Percentiles rank a stretch among this genome's conserved stretches.
Evolutionary conservation across 192 early-diverging fungal species (phyloP).

Genomic region (Radiomyces spectabilis): DNA sequence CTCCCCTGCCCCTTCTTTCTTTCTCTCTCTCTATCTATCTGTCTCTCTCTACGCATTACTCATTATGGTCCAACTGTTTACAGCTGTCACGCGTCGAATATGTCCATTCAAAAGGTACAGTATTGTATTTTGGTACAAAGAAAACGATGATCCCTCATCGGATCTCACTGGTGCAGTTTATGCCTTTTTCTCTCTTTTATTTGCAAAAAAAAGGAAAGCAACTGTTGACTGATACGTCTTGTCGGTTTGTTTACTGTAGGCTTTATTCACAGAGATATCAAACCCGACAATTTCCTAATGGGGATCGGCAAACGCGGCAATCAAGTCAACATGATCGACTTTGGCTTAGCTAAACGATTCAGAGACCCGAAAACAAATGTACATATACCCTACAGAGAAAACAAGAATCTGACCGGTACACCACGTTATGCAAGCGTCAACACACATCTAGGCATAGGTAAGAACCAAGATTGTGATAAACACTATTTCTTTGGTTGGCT

Average conservation of each 20-base stretch:
- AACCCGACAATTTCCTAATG: slow-evolving; percentile 92
- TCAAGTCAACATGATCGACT: slow-evolving; percentile 88
- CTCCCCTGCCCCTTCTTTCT: slow-evolving; percentile 5
- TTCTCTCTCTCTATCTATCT: slow-evolving; percentile 5
- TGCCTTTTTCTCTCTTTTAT: neutral
- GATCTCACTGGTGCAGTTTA: neutral
- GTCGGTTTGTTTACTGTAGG: too few relatives aligned
- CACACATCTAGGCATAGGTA: slow-evolving; percentile 72
- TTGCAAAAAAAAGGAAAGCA: neutral
- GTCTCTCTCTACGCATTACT: too few relatives aligned
- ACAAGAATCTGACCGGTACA: slow-evolving; percentile 89
- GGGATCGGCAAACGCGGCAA: slow-evolving; percentile 78
- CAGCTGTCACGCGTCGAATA: slow-evolving; percentile 64
- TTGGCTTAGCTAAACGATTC: slow-evolving; percentile 85
- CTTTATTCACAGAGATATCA: slow-evolving; percentile 88
- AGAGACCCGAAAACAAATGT: slow-evolving; percentile 74
- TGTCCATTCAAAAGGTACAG: slow-evolving; percentile 61
- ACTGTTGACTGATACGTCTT: too few relatives aligned
- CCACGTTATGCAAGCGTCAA: slow-evolving; percentile 89
- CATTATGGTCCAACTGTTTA: too few relatives aligned
- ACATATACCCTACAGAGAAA: slow-evolving; percentile 88
- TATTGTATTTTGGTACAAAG: neutral
- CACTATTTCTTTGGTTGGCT: neutral
- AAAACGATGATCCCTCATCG: neutral
- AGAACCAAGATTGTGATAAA: neutral